These are phyloP conservation scores for Dryas octopetala DNA, from an alignment of 306 rosid genomes.

Conservation along the genomic window DNA sequence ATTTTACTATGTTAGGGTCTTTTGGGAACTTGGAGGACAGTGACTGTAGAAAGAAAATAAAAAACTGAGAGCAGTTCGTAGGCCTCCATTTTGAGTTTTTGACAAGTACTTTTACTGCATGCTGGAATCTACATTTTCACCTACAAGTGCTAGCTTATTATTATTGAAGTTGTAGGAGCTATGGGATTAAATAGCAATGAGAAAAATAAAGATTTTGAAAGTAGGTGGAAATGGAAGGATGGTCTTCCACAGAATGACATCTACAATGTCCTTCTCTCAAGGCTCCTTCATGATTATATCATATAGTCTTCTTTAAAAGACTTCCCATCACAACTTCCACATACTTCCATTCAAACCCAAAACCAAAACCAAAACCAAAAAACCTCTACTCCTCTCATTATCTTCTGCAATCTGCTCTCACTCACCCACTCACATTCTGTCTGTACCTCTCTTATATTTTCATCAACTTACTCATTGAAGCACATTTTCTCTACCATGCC, in stretches of 20 bases:
- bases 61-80: slow-evolving; percentile 40
- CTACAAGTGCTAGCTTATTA: slow-evolving; percentile 41
- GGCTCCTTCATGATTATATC: slow-evolving; percentile 40
- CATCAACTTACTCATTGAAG: not conserved
- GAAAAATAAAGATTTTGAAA: slow-evolving; percentile 43
- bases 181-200: slow-evolving; percentile 46
- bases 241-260: slow-evolving; percentile 68
- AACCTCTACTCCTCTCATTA: slow-evolving; percentile 25
- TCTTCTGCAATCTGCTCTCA: slow-evolving; percentile 5
- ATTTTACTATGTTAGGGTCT: slow-evolving; percentile 39
- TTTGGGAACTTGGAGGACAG: slow-evolving; percentile 61
- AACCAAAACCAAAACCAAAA: slow-evolving; percentile 35
- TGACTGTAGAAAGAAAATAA: slow-evolving; percentile 60
- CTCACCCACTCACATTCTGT: not conserved
- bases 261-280: slow-evolving; percentile 43
- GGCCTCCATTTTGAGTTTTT: slow-evolving; percentile 50
- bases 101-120: slow-evolving; percentile 36
- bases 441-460: not conserved
- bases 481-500: slow-evolving; percentile 18
- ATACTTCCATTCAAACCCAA: slow-evolving; percentile 17
- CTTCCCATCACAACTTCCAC: slow-evolving; percentile 31
- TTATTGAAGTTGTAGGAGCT: slow-evolving; percentile 40
- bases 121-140: slow-evolving; percentile 59
- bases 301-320: slow-evolving; percentile 67
- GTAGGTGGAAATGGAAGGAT: slow-evolving; percentile 41